Conservation (phyloP, 2,329 filamentous ascomycete species). For the Ophiostoma himal-ulmi region DNA sequence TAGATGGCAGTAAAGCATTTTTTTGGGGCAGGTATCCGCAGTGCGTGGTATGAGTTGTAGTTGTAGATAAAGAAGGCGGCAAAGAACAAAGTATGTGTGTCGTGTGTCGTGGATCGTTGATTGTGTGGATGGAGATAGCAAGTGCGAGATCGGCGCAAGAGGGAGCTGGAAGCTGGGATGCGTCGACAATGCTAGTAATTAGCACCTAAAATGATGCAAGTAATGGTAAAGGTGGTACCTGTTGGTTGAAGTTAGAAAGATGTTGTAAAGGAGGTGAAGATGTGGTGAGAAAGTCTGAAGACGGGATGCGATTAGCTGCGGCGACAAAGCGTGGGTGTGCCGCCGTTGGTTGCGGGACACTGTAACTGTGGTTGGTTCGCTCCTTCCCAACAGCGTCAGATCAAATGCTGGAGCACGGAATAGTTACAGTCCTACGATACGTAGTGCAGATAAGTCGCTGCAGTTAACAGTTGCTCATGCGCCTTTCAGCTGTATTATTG, state of each 20-base stretch:
- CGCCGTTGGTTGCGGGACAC: neutral
- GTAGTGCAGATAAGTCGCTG: neutral
- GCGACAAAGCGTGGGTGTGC: neutral
- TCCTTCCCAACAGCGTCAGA: constrained; percentile 4
- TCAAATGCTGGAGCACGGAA: neutral
- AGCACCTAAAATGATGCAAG: neutral
- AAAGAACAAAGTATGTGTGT: neutral
- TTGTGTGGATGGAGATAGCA: neutral
- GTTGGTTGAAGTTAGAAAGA: neutral
- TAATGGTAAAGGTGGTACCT: neutral
- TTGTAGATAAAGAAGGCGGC: neutral
- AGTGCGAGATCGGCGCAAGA: constrained; percentile 6
- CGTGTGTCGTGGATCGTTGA: neutral
- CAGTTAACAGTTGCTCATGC: neutral
- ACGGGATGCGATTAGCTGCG: neutral
- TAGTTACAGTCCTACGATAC: neutral
- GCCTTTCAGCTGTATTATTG: neutral
- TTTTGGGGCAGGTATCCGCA: neutral
- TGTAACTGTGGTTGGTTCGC: neutral
- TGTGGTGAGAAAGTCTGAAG: neutral
- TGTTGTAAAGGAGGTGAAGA: neutral
- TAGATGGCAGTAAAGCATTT: neutral
- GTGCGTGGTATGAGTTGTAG: neutral
- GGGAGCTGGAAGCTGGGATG: neutral
- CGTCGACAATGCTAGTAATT: neutral